Conservation (phyloP, 2,329 filamentous ascomycete species). For the Pyrenochaeta sp. region DNA sequence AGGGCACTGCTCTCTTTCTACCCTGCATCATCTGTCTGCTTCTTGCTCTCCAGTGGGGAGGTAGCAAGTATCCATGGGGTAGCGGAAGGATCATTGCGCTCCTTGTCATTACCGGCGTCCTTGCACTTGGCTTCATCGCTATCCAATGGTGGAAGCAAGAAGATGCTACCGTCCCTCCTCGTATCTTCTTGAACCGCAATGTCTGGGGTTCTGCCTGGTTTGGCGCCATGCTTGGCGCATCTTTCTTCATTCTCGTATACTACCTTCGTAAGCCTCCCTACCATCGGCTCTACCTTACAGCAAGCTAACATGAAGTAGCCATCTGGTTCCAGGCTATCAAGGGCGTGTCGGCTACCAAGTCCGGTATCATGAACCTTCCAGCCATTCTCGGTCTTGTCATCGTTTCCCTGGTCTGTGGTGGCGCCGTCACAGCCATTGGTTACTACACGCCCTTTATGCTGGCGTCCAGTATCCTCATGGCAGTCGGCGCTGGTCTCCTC, state of each 20-base stretch:
- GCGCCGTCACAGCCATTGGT: slow-evolving; percentile 51
- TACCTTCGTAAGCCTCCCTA: slow-evolving; percentile 45
- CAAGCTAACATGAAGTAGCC: slow-evolving; percentile 30
- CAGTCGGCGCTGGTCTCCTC: slow-evolving; percentile 57
- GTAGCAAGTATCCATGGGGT: slow-evolving; percentile 57
- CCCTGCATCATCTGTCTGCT: slow-evolving; percentile 59
- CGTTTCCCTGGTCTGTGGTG: slow-evolving; percentile 52
- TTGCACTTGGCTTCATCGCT: slow-evolving; percentile 52
- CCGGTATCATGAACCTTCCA: slow-evolving; percentile 59
- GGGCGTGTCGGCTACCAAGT: slow-evolving; percentile 54
- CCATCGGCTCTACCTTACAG: neutral
- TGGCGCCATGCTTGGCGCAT: slow-evolving; percentile 51
- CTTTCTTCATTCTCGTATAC: slow-evolving; percentile 57
- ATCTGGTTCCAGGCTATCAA: slow-evolving; percentile 63
- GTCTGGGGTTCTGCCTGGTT: slow-evolving; percentile 55
- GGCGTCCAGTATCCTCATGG: slow-evolving; percentile 51
- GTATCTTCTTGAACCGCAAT: slow-evolving; percentile 56
- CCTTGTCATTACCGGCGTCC: slow-evolving; percentile 56
- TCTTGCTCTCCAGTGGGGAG: slow-evolving; percentile 61
- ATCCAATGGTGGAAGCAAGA: slow-evolving; percentile 56
- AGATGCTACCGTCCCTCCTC: slow-evolving; percentile 56
- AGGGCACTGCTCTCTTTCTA: slow-evolving; percentile 54
- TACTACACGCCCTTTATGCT: slow-evolving; percentile 63
- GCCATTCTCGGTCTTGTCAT: slow-evolving; percentile 57
- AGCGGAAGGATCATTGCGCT: slow-evolving; percentile 57